Base-by-base conservation (phyloP, 306 rosid genomes). In the Potentilla sterilis region DNA sequence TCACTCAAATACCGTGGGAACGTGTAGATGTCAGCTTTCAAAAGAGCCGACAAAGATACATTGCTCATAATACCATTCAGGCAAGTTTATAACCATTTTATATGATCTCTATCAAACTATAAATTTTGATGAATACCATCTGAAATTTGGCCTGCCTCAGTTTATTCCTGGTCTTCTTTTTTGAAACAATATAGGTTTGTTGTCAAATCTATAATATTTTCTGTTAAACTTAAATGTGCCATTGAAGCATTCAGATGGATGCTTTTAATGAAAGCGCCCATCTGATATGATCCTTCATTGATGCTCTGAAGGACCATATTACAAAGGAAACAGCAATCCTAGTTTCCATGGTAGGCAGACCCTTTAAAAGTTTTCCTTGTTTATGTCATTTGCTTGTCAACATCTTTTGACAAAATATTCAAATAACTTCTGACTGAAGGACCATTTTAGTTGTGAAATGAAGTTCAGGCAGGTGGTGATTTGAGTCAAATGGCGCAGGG, bases 41-140 rank as follows among this genome's bases (percentile, higher is more conserved):
- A 9, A 90, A 86, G 67, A 95, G 97, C 84, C 84, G 72, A 81
- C 97, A 90, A 79, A 82, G 96, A 69, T 92, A 81, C 46, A 48
- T 90, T 84, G 99, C 99, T 78, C 99, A 95, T 83, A 90, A 81
- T 83, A 95, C 99, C 61, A 95, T 95, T 83, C 99, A 95, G 99
- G 97, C 83, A 82, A 86, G 82, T 80, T 73, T 43, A 43, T 18
- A 12, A 79, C 61, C 44, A 46, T 43, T 47, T 57, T 81, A 66
- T 35, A 41, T 67, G 40, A 69, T 72, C 40, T 51, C 10, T 28
- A 32, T 82, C 35, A 4, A 58, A 58, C 35, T 58, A 12, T 10
- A 58, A n/a, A n/a, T 28, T 61, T 28, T 61, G 28, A 12, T 61
- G 19, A 32, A 61, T 61, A 4, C 38, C 35, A 55, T 32, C 61